Percentiles rank a stretch among this genome's conserved stretches.
Evolutionary conservation across 305 asterid genomes (phyloP).

Genomic region (Fraxinus greggii): DNA sequence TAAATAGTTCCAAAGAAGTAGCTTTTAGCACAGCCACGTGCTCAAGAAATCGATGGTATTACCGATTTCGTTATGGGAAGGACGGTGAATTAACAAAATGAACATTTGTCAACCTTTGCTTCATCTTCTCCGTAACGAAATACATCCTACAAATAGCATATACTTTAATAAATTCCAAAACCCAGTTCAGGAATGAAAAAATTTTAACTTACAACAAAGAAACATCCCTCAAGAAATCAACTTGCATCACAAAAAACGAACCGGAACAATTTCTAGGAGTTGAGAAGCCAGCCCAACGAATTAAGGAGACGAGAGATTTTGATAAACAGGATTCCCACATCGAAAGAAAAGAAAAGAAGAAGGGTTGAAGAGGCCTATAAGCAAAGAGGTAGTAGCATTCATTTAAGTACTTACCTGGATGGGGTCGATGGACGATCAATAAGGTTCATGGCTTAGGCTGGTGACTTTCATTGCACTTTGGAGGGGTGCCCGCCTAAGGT

Average conservation of each 20-base stretch:
- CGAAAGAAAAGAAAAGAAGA: neutral
- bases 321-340: neutral
- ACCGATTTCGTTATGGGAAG: neutral
- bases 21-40: neutral
- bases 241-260: neutral
- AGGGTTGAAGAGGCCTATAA: neutral
- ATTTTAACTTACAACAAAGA: neutral
- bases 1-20: neutral
- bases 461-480: conserved; percentile 39
- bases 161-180: neutral
- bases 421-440: conserved; percentile 39
- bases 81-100: neutral
- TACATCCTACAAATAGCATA: neutral
- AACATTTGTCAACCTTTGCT: neutral
- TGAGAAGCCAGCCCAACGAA: neutral
- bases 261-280: neutral
- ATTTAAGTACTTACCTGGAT: conserved; percentile 37
- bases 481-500: conserved; percentile 32
- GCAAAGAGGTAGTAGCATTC: neutral
- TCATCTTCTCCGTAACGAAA: neutral
- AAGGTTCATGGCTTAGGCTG: conserved; percentile 40
- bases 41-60: neutral
- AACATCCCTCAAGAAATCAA: neutral
- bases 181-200: neutral
- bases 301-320: neutral